Evolutionary conservation across 768 basidiomycete genomes (phyloP), one percentile per base, ranked within the genome.

Genomic region (Sistotremastrum niveocremeum): DNA sequence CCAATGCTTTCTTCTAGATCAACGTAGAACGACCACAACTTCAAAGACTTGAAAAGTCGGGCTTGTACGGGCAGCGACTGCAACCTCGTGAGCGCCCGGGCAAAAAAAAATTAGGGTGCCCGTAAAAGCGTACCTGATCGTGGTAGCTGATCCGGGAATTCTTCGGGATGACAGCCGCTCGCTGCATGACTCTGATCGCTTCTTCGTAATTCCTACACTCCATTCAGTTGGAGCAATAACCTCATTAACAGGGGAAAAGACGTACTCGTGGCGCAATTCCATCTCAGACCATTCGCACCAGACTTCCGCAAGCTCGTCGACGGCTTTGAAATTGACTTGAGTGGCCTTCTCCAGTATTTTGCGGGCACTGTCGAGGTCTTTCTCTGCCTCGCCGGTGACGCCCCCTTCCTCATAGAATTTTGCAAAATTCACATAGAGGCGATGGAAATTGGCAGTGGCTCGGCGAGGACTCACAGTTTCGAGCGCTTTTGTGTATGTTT

Each of bases 201-300:
- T 97, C 91, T 48, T 98, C 94, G 54, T 93, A 97, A 58, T 95
- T 95, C 52, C 93, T 97, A 57, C 28, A n/a, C 31, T 11, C 28
- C 12, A 46, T 28, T 46, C 30, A 37, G 61, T 5, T 60, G 54
- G 31, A 45, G 9, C 9, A 40, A 35, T 47, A n/a, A 7, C 1
- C 48, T n/a, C 36, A 29, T 11, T 20, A 34, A 51, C 11, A 38
- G 9, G 33, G 34, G 33, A 30, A 41, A 46, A 34, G 4, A 72
- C 87, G 56, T 65, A 93, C 93, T 94, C 93, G 42, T 91, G 83
- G 38, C 94, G 79, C 42, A 98, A 72, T 60, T 99, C 95, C 83
- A 98, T 80, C 64, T 99, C 95, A 5, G 95, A 79, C 94, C 95
- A 98, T 65, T 98, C 95, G 56, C 93, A 97, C 95, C 95, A 99